Evolutionary conservation across 2,329 filamentous ascomycete species (phyloP).

Genomic region (Hymenoscyphus albidus): DNA sequence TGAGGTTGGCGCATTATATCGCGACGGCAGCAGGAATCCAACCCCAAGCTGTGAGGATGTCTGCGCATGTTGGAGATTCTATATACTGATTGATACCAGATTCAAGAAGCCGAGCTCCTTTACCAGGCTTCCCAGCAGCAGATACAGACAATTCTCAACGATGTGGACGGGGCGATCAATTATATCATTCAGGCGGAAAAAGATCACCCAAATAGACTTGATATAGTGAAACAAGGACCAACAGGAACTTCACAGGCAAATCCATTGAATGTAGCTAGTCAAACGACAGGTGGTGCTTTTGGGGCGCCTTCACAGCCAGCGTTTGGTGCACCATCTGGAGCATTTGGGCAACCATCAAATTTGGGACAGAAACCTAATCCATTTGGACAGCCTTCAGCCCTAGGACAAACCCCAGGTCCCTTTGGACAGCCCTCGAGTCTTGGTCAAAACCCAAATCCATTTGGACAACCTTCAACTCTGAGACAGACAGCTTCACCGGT

Average conservation of each 20-base stretch:
- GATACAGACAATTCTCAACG: slow-evolving; percentile 65
- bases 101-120: slow-evolving; percentile 57
- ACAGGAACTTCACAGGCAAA: slow-evolving; percentile 38
- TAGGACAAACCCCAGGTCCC: slow-evolving; percentile 17
- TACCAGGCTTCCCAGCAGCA: slow-evolving; percentile 65
- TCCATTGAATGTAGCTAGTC: slow-evolving; percentile 35
- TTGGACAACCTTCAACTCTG: slow-evolving; percentile 8
- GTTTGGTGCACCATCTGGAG: slow-evolving; percentile 16
- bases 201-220: slow-evolving; percentile 70
- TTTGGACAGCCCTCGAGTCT: slow-evolving; percentile 40
- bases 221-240: slow-evolving; percentile 51
- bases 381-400: slow-evolving; percentile 16
- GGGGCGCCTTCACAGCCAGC: slow-evolving; percentile 10
- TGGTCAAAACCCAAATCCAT: slow-evolving; percentile 17
- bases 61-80: slow-evolving; percentile 6
- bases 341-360: slow-evolving; percentile 20
- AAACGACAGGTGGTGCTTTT: slow-evolving; percentile 10
- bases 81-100: slow-evolving; percentile 38
- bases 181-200: slow-evolving; percentile 64
- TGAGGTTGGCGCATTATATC: slow-evolving; percentile 74
- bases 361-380: slow-evolving; percentile 24
- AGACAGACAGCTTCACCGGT: slow-evolving; percentile 29
- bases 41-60: slow-evolving; percentile 40
- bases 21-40: slow-evolving; percentile 58
- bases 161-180: slow-evolving; percentile 67